Base-by-base conservation (phyloP, 805 yeast species). In the Debaryomyces castellii region DNA sequence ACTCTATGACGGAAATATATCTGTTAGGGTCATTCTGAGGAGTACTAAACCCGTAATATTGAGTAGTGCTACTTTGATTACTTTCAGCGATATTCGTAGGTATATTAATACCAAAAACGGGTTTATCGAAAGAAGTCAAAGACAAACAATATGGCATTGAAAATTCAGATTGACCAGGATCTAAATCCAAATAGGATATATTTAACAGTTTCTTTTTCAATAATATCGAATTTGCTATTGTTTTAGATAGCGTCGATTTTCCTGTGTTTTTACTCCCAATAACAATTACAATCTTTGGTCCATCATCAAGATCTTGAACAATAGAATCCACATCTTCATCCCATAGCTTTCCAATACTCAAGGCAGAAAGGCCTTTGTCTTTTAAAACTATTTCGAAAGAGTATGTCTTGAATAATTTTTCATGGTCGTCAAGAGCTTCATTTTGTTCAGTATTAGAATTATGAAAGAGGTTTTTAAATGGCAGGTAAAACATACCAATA, bases 131-230 rank as follows among this genome's bases (percentile, higher is more conserved):
- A 2, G 64, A 62, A 1, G 78, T 71, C 10, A 87, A 62, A 0
- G 95, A 81, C 2, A 90, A 64, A 36, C 85, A 78, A 25, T 85
- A 90, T 0, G 96, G 94, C 7, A 71, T 69, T 0, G 90, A 81
- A 51, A 76, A 82, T 55, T 87, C 95, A 0, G 96, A 82, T 59
- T 90, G 96, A 0, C 96, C 96, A 0, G 97, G 96, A 59, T 91
- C 98, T 1, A 89, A 59, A 54, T 91, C 97, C 34, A 91, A 52
- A 32, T 82, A 76, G 17, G 76, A 72, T 2, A 83, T 64, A 0
- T 67, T 58, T 1, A 53, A 47, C 4, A 54, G 53, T 3, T 54
- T 51, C 3, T 61, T 56, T 9, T 35, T 18, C 6, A 56, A 46
- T 3, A 79, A 55, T 1, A 81, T 52, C 18, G 66, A 66, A 53